Evolutionary conservation across 805 yeast genomes (phyloP).

Genomic region (Ogataea salicorniae): DNA sequence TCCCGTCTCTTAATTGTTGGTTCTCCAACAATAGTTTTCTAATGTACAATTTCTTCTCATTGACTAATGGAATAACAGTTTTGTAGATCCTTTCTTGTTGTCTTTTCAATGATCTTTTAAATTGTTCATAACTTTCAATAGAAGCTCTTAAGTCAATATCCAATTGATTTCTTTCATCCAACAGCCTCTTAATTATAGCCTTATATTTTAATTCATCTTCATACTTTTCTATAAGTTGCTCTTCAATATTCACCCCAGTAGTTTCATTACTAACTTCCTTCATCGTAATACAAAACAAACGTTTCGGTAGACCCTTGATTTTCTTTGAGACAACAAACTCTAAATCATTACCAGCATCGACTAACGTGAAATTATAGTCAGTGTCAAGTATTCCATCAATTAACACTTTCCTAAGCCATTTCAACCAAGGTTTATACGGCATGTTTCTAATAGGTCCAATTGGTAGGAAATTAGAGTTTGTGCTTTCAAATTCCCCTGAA

Average conservation of each 20-base stretch:
- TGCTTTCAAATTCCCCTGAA: too few relatives aligned
- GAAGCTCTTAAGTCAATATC: background rate
- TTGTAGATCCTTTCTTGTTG: conserved; percentile 4
- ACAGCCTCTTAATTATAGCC: conserved; percentile 3
- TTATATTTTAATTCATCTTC: conserved; percentile 10
- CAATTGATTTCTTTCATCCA: conserved; percentile 4
- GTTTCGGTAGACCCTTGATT: conserved; percentile 9
- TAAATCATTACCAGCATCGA: background rate
- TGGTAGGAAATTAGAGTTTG: background rate
- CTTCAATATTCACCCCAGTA: conserved; percentile 1
- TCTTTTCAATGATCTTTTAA: background rate
- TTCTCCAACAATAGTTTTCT: conserved; percentile 2
- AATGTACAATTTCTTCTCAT: conserved; percentile 13
- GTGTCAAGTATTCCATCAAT: background rate
- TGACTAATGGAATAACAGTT: conserved; percentile 15
- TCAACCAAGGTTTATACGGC: background rate
- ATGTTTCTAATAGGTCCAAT: background rate
- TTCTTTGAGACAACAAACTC: background rate
- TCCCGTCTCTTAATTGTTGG: background rate
- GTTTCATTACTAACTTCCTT: conserved; percentile 1
- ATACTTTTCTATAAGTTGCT: conserved; percentile 9
- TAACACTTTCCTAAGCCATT: background rate
- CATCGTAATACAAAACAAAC: conserved; percentile 11
- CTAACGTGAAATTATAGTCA: background rate
- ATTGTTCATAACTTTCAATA: background rate